These are phyloP conservation scores for Bipolaris sorokiniana DNA, from an alignment of 2,329 filamentous ascomycete species.

Conservation along the genomic window DNA sequence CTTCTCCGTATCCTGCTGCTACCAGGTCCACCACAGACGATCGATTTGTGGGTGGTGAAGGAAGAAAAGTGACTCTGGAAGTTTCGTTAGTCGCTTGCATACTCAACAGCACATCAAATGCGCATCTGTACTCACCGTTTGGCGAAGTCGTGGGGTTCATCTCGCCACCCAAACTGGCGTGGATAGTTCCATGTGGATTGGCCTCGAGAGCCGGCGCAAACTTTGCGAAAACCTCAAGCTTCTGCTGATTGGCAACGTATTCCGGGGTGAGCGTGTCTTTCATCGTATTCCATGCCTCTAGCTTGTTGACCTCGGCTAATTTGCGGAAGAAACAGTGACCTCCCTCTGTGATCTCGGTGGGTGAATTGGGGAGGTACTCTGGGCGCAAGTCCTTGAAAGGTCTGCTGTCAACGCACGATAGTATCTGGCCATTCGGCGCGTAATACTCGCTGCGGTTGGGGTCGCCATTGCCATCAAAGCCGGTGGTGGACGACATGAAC, in stretches of 20 bases:
- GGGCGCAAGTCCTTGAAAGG: not conserved
- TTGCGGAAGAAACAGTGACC: not conserved
- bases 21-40: conserved; percentile 40
- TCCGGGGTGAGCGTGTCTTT: not conserved
- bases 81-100: not conserved
- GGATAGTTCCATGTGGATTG: not conserved
- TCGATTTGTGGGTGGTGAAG: conserved; percentile 41
- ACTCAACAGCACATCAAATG: not conserved
- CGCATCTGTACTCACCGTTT: conserved; percentile 17
- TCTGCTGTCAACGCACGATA: not conserved
- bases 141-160: conserved; percentile 27
- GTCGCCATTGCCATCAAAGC: conserved; percentile 42
- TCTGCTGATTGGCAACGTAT: not conserved
- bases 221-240: not conserved
- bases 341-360: not conserved
- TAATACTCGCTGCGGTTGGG: not conserved
- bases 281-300: not conserved
- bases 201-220: not conserved
- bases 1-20: conserved; percentile 12
- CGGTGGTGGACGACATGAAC: conserved; percentile 24
- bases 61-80: conserved; percentile 37
- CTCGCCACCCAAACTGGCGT: not conserved
- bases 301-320: not conserved
- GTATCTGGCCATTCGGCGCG: not conserved
- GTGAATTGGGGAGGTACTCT: not conserved